Percentiles rank a stretch among this genome's conserved stretches.
Conservation (phyloP, 1,284 basidiomycete species). For the Xerocomus minutiporus region DNA sequence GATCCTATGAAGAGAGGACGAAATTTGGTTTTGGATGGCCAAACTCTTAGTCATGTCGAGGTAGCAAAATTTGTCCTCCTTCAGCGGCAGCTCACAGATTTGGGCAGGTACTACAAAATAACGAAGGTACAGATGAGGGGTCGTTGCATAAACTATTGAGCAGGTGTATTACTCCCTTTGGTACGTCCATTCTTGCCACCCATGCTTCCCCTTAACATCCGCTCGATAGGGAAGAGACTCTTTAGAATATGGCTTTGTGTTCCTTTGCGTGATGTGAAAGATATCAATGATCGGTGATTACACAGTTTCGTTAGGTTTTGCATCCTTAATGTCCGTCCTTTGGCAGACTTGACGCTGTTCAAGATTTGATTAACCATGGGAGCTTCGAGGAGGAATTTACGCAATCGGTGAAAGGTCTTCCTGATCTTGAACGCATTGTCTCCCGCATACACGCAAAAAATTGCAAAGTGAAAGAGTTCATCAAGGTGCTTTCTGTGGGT, state of each 20-base stretch:
- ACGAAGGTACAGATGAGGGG: conserved; percentile 87
- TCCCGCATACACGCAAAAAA: conserved; percentile 91
- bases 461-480: conserved; percentile 81
- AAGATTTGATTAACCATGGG: conserved; percentile 78
- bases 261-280: conserved; percentile 73
- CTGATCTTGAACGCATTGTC: conserved; percentile 90
- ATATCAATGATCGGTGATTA: conserved; percentile 81
- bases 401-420: conserved; percentile 72
- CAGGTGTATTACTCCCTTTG: conserved; percentile 86
- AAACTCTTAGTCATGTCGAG: conserved; percentile 91
- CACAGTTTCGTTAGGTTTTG: conserved; percentile 8
- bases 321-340: conserved; percentile 15
- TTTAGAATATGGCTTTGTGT: conserved; percentile 94
- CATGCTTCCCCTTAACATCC: conserved; percentile 12
- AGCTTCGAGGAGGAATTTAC: conserved; percentile 75
- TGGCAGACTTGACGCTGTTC: conserved; percentile 81
- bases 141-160: conserved; percentile 80
- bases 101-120: conserved; percentile 76
- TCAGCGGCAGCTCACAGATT: conserved; percentile 12
- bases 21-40: conserved; percentile 85
- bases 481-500: conserved; percentile 72
- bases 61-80: conserved; percentile 36
- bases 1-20: conserved; percentile 88
- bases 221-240: conserved; percentile 70
- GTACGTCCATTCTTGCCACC: conserved; percentile 38